phyloP scores from a whole-genome alignment of 441 rosid genomes.

The Manihot esculenta region DNA sequence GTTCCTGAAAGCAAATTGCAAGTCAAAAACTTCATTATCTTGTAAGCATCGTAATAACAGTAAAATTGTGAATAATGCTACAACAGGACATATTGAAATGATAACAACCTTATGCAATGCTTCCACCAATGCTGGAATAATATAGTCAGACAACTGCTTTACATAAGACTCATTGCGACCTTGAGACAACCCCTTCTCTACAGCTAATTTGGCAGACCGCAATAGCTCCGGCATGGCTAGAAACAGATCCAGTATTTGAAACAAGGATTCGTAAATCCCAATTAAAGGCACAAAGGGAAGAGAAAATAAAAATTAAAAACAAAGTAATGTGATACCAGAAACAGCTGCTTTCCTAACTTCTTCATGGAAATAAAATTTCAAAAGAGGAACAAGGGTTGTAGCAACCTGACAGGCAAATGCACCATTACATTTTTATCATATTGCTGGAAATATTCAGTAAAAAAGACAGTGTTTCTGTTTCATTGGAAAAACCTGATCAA shows the following conservation, averaged over 20 bases:
- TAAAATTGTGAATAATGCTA: constrained; percentile 1
- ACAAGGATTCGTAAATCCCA: constrained; percentile 8
- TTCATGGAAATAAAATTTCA: constrained; percentile 98
- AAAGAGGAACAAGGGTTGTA: constrained; percentile 89
- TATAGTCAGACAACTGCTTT: constrained; percentile 90
- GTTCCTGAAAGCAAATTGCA: constrained; percentile 71
- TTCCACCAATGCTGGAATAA: constrained; percentile 89
- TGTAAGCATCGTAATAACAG: background rate
- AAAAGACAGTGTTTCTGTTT: constrained; percentile 16
- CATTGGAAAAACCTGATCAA: constrained; percentile 70
- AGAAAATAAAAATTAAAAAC: background rate
- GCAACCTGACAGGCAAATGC: constrained; percentile 64
- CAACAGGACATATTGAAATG: constrained; percentile 10
- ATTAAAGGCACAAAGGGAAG: background rate
- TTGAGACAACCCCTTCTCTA: constrained; percentile 83
- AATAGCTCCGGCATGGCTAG: constrained; percentile 97
- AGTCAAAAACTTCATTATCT: constrained; percentile 9
- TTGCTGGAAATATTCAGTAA: constrained; percentile 11
- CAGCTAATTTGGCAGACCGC: constrained; percentile 93
- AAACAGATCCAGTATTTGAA: background rate
- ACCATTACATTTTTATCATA: constrained; percentile 9
- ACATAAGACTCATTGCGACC: constrained; percentile 85
- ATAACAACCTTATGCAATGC: constrained; percentile 84
- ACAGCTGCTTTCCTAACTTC: constrained; percentile 99
- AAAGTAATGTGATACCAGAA: constrained; percentile 59